These are phyloP conservation scores for Phytopythium cucurbitacearum DNA, from an alignment of 352 stramenopile genomes.

Conservation along the genomic window DNA sequence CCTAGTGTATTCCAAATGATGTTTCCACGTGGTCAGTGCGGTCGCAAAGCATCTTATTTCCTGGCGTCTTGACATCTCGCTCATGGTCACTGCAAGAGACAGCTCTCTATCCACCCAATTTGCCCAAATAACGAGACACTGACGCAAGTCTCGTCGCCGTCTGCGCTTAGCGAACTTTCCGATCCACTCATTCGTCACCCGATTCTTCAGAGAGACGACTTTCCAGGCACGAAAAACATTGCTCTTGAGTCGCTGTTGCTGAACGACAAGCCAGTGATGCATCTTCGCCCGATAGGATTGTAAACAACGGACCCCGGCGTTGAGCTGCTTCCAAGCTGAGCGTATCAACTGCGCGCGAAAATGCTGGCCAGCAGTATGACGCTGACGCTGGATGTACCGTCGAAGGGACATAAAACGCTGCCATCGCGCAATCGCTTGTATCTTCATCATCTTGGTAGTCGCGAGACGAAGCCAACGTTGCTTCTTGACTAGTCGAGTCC, in stretches of 20 bases:
- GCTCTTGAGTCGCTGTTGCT: background rate
- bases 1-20: background rate
- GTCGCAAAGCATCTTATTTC: background rate
- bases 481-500: too few species aligned
- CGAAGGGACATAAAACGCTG: background rate
- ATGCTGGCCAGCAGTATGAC: slow-evolving; percentile 3
- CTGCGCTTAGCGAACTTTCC: slow-evolving; percentile 5
- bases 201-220: background rate
- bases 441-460: too few species aligned
- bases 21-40: background rate
- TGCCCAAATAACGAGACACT: slow-evolving; percentile 12
- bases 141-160: slow-evolving; percentile 10
- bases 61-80: background rate
- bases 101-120: slow-evolving; percentile 9
- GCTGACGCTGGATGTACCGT: background rate
- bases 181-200: slow-evolving; percentile 10
- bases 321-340: slow-evolving; percentile 9
- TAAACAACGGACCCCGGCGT: slow-evolving; percentile 2
- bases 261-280: slow-evolving; percentile 6
- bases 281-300: slow-evolving; percentile 4
- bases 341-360: slow-evolving; percentile 6
- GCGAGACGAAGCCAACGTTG: too few species aligned
- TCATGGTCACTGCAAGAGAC: background rate
- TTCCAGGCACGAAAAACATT: slow-evolving; percentile 10
- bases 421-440: background rate